A percentile compares a stretch with the other conserved stretches of the same genome.
These are phyloP conservation scores for Microdochium trichocladiopsis DNA, from an alignment of 2,329 filamentous ascomycete genomes.

Conservation along the genomic window DNA sequence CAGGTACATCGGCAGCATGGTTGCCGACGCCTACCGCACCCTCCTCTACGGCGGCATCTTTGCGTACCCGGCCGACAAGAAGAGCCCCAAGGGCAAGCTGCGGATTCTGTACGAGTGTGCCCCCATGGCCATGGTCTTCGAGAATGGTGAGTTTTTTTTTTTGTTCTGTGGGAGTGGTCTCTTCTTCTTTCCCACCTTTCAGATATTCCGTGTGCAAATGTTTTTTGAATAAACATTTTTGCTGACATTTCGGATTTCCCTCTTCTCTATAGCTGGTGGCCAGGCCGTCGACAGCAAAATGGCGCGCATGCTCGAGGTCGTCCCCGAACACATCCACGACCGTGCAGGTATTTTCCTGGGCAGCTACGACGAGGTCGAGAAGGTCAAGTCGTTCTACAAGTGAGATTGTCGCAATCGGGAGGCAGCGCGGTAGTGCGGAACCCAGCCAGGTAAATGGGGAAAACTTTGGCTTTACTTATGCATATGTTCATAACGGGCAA, in stretches of 20 bases:
- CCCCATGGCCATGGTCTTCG: conserved; percentile 97
- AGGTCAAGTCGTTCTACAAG: conserved; percentile 81
- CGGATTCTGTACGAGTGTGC: conserved; percentile 97
- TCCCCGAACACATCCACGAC: conserved; percentile 91
- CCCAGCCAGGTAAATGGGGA: no score
- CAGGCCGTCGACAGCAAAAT: conserved; percentile 88
- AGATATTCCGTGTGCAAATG: no score
- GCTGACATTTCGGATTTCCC: conserved; percentile 18
- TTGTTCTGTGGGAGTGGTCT: neutral
- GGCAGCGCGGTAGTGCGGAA: no score
- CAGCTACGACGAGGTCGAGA: conserved; percentile 90
- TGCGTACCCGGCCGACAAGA: conserved; percentile 95
- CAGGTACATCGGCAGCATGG: conserved; percentile 96
- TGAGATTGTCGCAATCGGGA: conserved; percentile 13
- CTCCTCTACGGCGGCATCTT: conserved; percentile 95
- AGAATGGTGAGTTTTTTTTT: conserved; percentile 66
- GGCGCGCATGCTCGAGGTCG: conserved; percentile 81
- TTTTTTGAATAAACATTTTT: no score
- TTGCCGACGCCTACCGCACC: conserved; percentile 95
- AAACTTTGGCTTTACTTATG: no score
- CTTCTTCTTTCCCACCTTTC: neutral
- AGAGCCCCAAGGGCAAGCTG: conserved; percentile 97
- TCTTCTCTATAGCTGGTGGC: conserved; percentile 63
- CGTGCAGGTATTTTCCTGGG: conserved; percentile 93
- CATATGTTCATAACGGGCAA: no score